Conservation (phyloP, 2,329 filamentous ascomycete genomes). For the Neonectria punicea region DNA sequence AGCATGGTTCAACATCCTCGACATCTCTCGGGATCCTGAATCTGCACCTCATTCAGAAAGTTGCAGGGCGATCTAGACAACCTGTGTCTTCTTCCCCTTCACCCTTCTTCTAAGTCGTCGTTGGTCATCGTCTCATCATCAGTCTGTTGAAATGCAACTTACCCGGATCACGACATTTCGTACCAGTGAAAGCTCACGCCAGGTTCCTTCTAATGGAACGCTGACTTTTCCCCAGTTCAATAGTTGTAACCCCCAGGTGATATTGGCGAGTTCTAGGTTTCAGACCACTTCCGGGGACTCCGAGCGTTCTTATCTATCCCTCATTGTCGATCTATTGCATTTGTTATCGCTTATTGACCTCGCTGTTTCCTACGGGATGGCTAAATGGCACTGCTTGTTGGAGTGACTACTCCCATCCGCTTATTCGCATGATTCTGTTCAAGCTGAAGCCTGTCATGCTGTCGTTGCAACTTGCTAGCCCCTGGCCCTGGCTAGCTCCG, state of each 20-base stretch:
- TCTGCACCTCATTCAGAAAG: slow-evolving; percentile 9
- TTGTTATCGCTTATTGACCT: background rate
- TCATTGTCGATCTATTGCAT: background rate
- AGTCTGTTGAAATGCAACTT: background rate
- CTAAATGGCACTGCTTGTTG: background rate
- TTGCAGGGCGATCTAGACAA: background rate
- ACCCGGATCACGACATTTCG: background rate
- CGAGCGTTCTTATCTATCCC: background rate
- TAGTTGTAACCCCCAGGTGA: background rate
- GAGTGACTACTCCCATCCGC: background rate
- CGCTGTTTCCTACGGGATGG: slow-evolving; percentile 1
- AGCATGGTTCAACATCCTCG: slow-evolving; percentile 15
- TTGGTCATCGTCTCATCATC: background rate
- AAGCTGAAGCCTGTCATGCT: background rate
- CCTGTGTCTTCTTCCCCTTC: background rate
- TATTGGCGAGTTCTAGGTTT: too few relatives aligned
- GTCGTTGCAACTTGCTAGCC: background rate
- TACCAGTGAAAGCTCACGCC: background rate
- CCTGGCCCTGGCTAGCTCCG: background rate
- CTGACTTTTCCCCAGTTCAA: background rate
- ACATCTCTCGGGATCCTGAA: background rate
- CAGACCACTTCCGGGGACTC: background rate
- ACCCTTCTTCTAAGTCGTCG: background rate
- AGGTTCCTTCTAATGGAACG: slow-evolving; percentile 5
- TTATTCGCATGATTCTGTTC: background rate